Percentiles rank a stretch among this genome's conserved stretches.
phyloP scores from a whole-genome alignment of 139 green algal genomes.

The Astrephomene gubernaculifera region DNA sequence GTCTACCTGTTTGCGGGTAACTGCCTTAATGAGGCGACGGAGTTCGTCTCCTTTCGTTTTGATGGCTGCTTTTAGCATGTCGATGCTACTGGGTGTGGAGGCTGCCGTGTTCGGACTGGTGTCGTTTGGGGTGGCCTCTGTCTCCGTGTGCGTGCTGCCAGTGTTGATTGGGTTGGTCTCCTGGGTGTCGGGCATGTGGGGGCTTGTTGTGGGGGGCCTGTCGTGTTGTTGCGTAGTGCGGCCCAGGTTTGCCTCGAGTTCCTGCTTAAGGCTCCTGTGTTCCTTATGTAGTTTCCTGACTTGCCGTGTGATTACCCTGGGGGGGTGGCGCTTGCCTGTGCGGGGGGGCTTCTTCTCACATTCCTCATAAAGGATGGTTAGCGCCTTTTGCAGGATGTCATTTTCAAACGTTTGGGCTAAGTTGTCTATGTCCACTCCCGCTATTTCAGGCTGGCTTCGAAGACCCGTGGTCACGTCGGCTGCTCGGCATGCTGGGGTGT shows the following conservation, averaged over 20 bases:
- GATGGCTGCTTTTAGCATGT: background rate
- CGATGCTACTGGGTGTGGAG: background rate
- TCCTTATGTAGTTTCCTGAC: background rate
- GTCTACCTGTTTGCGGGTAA: too few relatives aligned
- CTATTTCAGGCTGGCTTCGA: too few relatives aligned
- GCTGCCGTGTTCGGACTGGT: background rate
- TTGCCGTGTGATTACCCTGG: background rate
- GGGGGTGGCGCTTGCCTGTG: background rate
- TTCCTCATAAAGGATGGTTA: background rate
- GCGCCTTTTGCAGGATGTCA: background rate
- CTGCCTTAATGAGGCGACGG: too few relatives aligned
- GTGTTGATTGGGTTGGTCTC: background rate
- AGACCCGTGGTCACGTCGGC: background rate
- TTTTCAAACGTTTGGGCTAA: too few relatives aligned
- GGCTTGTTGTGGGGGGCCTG: too few relatives aligned
- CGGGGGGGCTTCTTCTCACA: background rate
- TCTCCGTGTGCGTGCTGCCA: too few relatives aligned
- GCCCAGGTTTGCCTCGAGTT: background rate
- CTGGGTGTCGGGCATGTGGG: too few relatives aligned
- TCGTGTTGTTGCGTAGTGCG: background rate
- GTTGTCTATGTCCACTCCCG: too few relatives aligned
- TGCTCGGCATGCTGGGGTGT: background rate
- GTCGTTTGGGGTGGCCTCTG: too few relatives aligned
- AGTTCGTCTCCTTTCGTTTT: too few relatives aligned
- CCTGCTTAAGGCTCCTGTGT: background rate